phyloP scores from a whole-genome alignment of 2,329 filamentous ascomycete species.

The Exophiala xenobiotica region DNA sequence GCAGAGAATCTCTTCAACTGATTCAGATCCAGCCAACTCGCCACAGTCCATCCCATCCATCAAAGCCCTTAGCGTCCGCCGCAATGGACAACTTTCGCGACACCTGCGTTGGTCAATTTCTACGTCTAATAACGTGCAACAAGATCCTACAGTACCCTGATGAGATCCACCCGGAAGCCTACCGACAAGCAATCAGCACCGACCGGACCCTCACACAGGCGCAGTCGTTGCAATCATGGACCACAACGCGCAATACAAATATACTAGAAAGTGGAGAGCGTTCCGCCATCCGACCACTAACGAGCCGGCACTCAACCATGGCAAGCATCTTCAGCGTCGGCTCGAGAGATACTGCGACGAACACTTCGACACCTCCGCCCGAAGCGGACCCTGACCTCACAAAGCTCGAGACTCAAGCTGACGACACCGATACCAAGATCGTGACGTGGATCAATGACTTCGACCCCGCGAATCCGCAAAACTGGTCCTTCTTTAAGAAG shows the following conservation, averaged over 20 bases:
- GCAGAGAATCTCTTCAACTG: too few species aligned
- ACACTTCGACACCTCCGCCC: too few species aligned
- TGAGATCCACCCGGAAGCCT: conserved; percentile 4
- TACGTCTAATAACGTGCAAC: not conserved
- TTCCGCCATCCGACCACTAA: too few species aligned
- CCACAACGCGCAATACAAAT: not conserved
- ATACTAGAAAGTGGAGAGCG: too few species aligned
- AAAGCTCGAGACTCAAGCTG: not conserved
- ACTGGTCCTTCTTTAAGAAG: conserved; percentile 4
- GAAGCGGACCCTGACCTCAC: not conserved
- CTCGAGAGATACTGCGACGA: too few species aligned
- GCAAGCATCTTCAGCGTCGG: too few species aligned
- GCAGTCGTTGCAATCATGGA: not conserved
- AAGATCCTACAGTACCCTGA: conserved; percentile 5
- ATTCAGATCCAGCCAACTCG: too few species aligned
- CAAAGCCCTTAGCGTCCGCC: too few species aligned
- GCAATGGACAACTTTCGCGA: too few species aligned
- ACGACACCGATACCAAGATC: not conserved
- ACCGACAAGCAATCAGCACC: not conserved
- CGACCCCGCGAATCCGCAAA: conserved; percentile 6
- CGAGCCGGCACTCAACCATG: too few species aligned
- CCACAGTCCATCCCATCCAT: too few species aligned
- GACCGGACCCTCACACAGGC: not conserved
- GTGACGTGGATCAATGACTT: not conserved
- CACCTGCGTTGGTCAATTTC: conserved; percentile 1